Evolutionary conservation across 495 filamentous ascomycete species (phyloP).

Genomic region (Penicillium angulare): DNA sequence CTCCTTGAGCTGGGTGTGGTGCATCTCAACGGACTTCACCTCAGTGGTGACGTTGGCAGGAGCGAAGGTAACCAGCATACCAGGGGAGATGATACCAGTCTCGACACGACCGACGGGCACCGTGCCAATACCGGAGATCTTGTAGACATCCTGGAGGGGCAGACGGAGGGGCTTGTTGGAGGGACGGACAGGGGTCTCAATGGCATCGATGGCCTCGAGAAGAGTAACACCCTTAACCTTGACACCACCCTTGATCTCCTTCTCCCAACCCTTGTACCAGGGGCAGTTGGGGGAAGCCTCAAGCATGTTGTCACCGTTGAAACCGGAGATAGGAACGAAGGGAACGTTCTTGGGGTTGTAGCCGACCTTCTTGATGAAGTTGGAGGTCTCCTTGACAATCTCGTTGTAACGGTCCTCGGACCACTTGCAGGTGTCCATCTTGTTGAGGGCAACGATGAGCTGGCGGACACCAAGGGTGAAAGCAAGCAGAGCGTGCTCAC

Average conservation of each 20-base stretch:
- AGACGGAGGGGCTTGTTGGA: conserved; percentile 95
- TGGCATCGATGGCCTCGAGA: conserved; percentile 96
- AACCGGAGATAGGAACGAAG: conserved; percentile 99
- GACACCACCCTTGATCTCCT: conserved; percentile 93
- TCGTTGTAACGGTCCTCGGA: conserved; percentile 93
- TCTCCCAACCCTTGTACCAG: conserved; percentile 99
- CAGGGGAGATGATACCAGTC: conserved; percentile 96
- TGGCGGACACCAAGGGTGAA: conserved; percentile 99
- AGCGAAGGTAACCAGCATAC: conserved; percentile 88
- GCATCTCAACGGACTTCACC: conserved; percentile 99
- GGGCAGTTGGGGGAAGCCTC: conserved; percentile 89
- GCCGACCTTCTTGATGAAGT: conserved; percentile 99
- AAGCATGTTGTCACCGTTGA: conserved; percentile 99
- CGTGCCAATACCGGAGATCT: conserved; percentile 99
- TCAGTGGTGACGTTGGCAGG: conserved; percentile 99
- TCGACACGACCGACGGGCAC: conserved; percentile 99
- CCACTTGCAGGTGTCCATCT: conserved; percentile 99
- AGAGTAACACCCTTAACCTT: conserved; percentile 95
- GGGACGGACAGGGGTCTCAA: conserved; percentile 84
- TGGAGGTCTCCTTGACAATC: conserved; percentile 99
- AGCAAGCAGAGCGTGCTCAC: conserved; percentile 99
- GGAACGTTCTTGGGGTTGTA: conserved; percentile 98
- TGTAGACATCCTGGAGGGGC: conserved; percentile 99
- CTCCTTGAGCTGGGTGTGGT: conserved; percentile 98
- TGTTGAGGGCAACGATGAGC: conserved; percentile 99